Conservation (phyloP, 352 stramenopile species). For the Aphanomyces stellatus region DNA sequence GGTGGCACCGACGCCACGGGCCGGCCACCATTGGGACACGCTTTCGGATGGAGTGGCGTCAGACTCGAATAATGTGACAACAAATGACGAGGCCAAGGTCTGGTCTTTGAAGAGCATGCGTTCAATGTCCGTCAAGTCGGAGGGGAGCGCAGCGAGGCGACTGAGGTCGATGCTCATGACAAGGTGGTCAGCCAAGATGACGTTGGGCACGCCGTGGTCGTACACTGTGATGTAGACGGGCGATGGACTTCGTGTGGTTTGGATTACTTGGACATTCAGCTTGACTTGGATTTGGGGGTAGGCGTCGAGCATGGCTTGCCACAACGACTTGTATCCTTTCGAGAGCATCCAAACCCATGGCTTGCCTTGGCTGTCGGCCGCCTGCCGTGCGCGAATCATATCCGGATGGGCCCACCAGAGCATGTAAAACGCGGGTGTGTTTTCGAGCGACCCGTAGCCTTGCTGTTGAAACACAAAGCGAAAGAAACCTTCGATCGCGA, state of each 20-base stretch:
- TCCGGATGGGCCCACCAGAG: neutral
- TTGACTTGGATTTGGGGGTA: neutral
- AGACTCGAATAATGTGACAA: neutral
- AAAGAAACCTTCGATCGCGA: neutral
- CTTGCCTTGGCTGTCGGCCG: neutral
- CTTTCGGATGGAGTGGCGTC: neutral
- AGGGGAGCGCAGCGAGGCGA: neutral
- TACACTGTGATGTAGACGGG: neutral
- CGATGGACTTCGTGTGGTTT: neutral
- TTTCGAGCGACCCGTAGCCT: neutral
- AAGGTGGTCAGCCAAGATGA: neutral
- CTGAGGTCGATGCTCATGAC: neutral
- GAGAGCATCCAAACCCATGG: neutral
- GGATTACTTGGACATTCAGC: neutral
- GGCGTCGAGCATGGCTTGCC: neutral
- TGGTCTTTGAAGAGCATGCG: neutral
- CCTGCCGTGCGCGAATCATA: neutral
- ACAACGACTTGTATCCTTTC: neutral
- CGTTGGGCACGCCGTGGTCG: neutral
- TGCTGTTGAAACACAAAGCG: neutral
- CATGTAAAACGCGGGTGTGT: neutral
- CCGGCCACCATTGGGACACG: neutral
- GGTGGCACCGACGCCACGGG: neutral
- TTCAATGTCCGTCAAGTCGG: neutral
- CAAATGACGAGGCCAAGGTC: neutral